Evolutionary conservation across 345 rosid genomes (phyloP).

Genomic region (Eucalyptus erythrocorys): DNA sequence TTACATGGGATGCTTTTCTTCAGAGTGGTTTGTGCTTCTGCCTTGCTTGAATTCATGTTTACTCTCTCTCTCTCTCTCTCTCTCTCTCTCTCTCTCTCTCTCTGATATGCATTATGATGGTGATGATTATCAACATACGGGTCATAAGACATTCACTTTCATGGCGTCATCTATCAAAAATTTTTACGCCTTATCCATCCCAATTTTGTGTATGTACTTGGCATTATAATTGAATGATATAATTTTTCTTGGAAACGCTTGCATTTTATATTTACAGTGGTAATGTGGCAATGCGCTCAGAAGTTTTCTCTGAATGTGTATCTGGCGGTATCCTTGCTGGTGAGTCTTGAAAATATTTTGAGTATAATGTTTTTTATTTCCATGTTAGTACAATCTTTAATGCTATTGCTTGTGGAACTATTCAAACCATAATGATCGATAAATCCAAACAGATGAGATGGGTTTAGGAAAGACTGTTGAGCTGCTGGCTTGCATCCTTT

Average conservation of each 20-base stretch:
- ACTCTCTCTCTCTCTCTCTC: not conserved
- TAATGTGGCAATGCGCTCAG: conserved; percentile 47
- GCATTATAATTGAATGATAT: not conserved
- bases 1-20: not conserved
- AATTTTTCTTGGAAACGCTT: not conserved
- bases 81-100: not conserved
- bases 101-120: not conserved
- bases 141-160: not conserved
- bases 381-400: not conserved
- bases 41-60: not conserved
- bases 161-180: not conserved
- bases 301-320: conserved; percentile 39
- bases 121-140: not conserved
- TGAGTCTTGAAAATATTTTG: conserved; percentile 8
- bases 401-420: not conserved
- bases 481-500: conserved; percentile 81
- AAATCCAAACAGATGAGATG: conserved; percentile 76
- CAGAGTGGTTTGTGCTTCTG: not conserved
- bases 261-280: conserved; percentile 45
- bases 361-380: not conserved
- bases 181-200: not conserved
- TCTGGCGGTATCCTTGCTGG: conserved; percentile 98
- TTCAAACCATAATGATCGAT: conserved; percentile 6
- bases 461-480: conserved; percentile 98
- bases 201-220: not conserved